phyloP scores from a whole-genome alignment of 345 rosid species.

The Camelina neglecta region DNA sequence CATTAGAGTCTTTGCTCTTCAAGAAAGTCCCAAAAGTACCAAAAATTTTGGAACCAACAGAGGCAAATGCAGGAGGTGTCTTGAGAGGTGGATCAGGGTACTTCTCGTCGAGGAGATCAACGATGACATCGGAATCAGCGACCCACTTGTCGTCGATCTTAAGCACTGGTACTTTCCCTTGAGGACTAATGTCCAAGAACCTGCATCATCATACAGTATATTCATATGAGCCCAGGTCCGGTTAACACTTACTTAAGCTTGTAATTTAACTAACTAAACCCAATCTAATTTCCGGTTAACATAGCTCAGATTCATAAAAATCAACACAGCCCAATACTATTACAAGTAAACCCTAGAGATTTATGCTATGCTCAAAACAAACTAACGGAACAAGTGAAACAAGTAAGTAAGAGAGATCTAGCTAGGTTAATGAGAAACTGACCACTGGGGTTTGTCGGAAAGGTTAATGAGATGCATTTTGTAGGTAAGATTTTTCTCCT shows the following conservation, averaged over 20 bases:
- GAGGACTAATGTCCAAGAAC: slow-evolving; percentile 81
- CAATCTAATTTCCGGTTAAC: slow-evolving; percentile 24
- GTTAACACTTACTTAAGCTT: neutral
- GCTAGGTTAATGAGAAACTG: slow-evolving; percentile 21
- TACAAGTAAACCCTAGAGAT: neutral
- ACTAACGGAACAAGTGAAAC: neutral
- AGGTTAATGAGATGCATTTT: slow-evolving; percentile 61
- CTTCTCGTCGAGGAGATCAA: slow-evolving; percentile 78
- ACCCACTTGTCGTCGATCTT: slow-evolving; percentile 87
- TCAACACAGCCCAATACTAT: neutral
- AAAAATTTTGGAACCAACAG: slow-evolving; percentile 80
- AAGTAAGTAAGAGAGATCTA: neutral
- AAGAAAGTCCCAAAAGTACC: slow-evolving; percentile 61
- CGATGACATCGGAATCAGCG: slow-evolving; percentile 84
- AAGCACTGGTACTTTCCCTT: slow-evolving; percentile 80
- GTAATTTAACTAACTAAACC: neutral
- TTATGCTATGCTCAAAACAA: neutral
- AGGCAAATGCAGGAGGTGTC: slow-evolving; percentile 66
- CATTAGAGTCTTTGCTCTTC: slow-evolving; percentile 87
- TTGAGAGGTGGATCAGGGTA: slow-evolving; percentile 75
- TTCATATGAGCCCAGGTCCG: neutral
- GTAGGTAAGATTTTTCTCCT: slow-evolving; percentile 82
- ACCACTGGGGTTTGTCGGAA: slow-evolving; percentile 84
- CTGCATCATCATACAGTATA: slow-evolving; percentile 39
- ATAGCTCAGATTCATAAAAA: neutral